Conservation (phyloP, 805 yeast species). For the Saturnispora halmiae region DNA sequence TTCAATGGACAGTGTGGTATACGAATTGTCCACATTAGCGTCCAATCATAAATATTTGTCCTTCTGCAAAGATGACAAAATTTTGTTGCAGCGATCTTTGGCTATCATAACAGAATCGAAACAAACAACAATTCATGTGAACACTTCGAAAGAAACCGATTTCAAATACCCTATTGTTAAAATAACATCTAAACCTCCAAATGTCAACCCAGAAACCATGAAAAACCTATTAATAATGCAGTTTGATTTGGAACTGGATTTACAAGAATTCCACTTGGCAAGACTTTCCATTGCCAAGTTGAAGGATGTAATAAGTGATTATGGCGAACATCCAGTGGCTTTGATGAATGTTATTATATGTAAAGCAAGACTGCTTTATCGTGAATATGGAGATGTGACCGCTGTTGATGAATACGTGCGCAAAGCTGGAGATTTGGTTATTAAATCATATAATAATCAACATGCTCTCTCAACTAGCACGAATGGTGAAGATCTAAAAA, state of each 20-base stretch:
- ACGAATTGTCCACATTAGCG: slow-evolving; percentile 4
- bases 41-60: slow-evolving; percentile 4
- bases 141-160: no score
- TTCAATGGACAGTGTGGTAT: slow-evolving; percentile 5
- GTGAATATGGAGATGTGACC: slow-evolving; percentile 1
- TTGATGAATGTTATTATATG: slow-evolving; percentile 7
- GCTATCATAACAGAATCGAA: slow-evolving; percentile 4
- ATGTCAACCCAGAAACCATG: not conserved
- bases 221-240: slow-evolving; percentile 10
- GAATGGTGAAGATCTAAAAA: slow-evolving; percentile 23
- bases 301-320: slow-evolving; percentile 10
- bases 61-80: not conserved
- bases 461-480: slow-evolving; percentile 9
- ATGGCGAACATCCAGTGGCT: slow-evolving; percentile 9
- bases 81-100: slow-evolving; percentile 1
- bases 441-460: slow-evolving; percentile 9
- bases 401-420: slow-evolving; percentile 11
- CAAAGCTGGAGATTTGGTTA: slow-evolving; percentile 9
- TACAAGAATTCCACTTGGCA: slow-evolving; percentile 12
- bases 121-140: no score
- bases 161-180: not conserved
- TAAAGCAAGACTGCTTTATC: slow-evolving; percentile 1
- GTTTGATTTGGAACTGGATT: slow-evolving; percentile 11
- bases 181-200: not conserved
- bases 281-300: slow-evolving; percentile 10